These are phyloP conservation scores for Ashbya aceris DNA, from an alignment of 1,139 yeast genomes.

Conservation along the genomic window DNA sequence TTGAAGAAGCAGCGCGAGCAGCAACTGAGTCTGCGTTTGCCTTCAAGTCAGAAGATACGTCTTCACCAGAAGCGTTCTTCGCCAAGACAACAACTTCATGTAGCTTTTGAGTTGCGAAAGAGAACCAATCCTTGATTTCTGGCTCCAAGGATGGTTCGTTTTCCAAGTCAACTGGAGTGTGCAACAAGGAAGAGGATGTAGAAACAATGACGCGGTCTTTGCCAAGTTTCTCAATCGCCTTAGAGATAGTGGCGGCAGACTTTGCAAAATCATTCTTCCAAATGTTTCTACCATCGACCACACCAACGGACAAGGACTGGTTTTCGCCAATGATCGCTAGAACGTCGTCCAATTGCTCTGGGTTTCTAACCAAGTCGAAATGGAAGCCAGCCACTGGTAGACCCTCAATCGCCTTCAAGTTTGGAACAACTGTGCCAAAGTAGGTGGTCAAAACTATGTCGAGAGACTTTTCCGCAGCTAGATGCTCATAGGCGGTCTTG, in stretches of 20 bases:
- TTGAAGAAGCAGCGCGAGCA: constrained; percentile 77
- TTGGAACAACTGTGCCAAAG: constrained; percentile 98
- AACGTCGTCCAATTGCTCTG: constrained; percentile 90
- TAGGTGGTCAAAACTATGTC: constrained; percentile 79
- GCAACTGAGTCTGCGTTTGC: constrained; percentile 82
- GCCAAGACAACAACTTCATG: constrained; percentile 85
- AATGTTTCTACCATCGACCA: constrained; percentile 97
- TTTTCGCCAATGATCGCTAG: constrained; percentile 50
- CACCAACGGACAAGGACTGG: constrained; percentile 89
- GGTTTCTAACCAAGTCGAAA: constrained; percentile 92
- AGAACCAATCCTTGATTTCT: constrained; percentile 94
- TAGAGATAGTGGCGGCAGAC: constrained; percentile 72
- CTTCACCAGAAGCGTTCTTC: constrained; percentile 75
- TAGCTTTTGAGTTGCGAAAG: constrained; percentile 95
- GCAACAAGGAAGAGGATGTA: constrained; percentile 93
- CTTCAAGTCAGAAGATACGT: constrained; percentile 57
- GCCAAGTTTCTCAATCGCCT: constrained; percentile 80
- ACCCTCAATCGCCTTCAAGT: constrained; percentile 77
- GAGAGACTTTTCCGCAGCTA: constrained; percentile 43
- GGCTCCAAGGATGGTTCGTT: constrained; percentile 86
- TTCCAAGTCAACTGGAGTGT: constrained; percentile 94
- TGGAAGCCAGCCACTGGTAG: constrained; percentile 94
- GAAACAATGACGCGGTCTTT: constrained; percentile 82
- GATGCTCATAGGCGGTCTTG: constrained; percentile 63
- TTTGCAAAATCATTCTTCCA: constrained; percentile 94